Base-by-base conservation (phyloP, 192 early-diverging fungal genomes). In the Obelidium mucronatum region DNA sequence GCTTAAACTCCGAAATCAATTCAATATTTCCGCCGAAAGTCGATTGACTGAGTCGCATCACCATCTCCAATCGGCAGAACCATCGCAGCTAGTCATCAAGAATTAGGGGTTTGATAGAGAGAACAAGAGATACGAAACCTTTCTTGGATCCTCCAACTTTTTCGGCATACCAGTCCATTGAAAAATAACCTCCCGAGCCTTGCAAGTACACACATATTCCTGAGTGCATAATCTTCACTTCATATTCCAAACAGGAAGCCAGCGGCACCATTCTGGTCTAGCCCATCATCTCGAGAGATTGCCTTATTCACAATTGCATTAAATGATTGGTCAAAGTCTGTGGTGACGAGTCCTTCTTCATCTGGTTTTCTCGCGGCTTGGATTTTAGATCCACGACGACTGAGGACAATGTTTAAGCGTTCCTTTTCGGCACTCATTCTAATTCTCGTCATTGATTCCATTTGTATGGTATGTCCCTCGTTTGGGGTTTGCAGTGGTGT, bases 21-120 rank as follows among this genome's bases (percentile, higher is more conserved):
- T 86, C 85, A 19, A 86, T 74, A 65, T 85, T 83, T 28, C 74
- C 76, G 40, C 56, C 78, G n/a, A 77, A 80, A 80, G 31, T 77
- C 66, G 36, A n/a, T 33, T 68, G 31, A 15, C 40, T 60, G 53
- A 13, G 35, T 1, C 30, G 30, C 30, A 3, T 67, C 55, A 24
- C 26, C 55, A 19, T 15, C 11, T 24, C 13, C 5, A 31, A 58
- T 24, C 24, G 55, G 17, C 22, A 58, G 24, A 28, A 28, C 55
- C 55, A 24, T 8, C 24, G 48, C 48, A 8, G 48, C 48, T 51
- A 51, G n/a, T n/a, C n/a, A n/a, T n/a, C n/a, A n/a, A n/a, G n/a
- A n/a, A n/a, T n/a, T n/a, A n/a, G n/a, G n/a, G n/a, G n/a, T n/a
- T n/a, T n/a, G n/a, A n/a, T n/a, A n/a, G n/a, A n/a, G n/a, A n/a